Evolutionary conservation across 1,284 basidiomycete species (phyloP), one percentile per base, ranked within the genome.

Genomic region (Ceratobasidium sp.): DNA sequence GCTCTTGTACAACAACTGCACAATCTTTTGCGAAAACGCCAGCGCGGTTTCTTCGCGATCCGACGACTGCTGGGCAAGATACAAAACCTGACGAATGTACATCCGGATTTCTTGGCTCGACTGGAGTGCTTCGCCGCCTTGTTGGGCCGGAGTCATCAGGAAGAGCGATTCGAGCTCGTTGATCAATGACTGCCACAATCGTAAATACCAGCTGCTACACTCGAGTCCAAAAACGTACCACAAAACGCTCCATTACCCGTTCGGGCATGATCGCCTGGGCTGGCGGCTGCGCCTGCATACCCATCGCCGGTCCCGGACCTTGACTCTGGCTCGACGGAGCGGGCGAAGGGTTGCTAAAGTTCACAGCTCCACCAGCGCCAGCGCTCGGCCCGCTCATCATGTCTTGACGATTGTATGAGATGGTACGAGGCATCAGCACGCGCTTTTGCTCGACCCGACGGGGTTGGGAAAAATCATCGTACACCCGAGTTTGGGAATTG

Each of bases 21-120:
- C 93, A 56, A 94, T 90, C 79, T 95, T 94, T 78, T 99, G 97
- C 2, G 96, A 95, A 80, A 98, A 95, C 71, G 88, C 83, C 58
- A 98, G 82, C 0, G 95, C 92, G 0, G 93, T 96, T 69, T 91
- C 89, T 70, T 92, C 88, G 71, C 87, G 87, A 71, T 93, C 91
- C 52, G 82, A 78, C 1, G 93, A 88, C 73, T 91, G 89, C 11
- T 84, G 85, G 9, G 92, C 90, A 46, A 96, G 82, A 72, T 86
- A 82, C 11, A 94, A 82, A 68, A 98, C 88, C 74, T 92, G 90
- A 60, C 89, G 86, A 71, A 95, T 84, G 60, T 96, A 82, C 72
- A 86, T 84, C 69, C 92, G 90, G 70, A 98, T 85, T 59, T 97
- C 93, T 75, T 94, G 91, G 74, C 89, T 90, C 13, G 87, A 84